Percentiles rank a stretch among this genome's conserved stretches.
These are phyloP conservation scores for Phytophthora rubi DNA, from an alignment of 352 stramenopile species.

Conservation along the genomic window DNA sequence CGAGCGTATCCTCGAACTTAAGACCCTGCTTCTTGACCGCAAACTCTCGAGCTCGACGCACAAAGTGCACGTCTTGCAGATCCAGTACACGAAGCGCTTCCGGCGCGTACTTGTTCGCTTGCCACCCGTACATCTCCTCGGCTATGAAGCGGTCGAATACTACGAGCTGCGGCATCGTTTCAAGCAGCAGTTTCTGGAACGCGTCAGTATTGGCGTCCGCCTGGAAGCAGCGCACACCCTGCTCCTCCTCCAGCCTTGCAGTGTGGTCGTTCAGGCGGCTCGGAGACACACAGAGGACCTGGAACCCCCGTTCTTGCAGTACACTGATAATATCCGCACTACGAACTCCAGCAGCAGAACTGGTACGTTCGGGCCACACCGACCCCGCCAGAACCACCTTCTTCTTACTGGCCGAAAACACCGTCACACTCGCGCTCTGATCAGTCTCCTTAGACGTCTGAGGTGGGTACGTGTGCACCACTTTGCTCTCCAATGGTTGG, in stretches of 20 bases:
- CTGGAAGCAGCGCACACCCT: slow-evolving; percentile 68
- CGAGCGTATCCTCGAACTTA: slow-evolving; percentile 44
- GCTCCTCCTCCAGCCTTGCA: slow-evolving; percentile 43
- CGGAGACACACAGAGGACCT: slow-evolving; percentile 80
- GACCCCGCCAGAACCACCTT: slow-evolving; percentile 73
- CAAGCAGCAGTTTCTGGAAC: slow-evolving; percentile 70
- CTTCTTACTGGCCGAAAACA: slow-evolving; percentile 66
- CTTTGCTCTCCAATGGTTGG: slow-evolving; percentile 67
- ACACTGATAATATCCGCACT: slow-evolving; percentile 80
- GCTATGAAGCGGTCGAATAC: slow-evolving; percentile 88
- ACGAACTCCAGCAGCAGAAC: slow-evolving; percentile 87
- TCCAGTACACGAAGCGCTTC: slow-evolving; percentile 89
- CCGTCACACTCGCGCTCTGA: slow-evolving; percentile 43
- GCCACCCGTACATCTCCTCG: slow-evolving; percentile 89
- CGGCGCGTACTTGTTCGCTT: slow-evolving; percentile 77
- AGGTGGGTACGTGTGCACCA: slow-evolving; percentile 17
- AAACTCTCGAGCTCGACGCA: slow-evolving; percentile 84
- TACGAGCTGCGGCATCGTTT: slow-evolving; percentile 66
- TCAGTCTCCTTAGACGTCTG: not conserved
- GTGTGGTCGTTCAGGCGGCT: slow-evolving; percentile 83
- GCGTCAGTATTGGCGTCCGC: slow-evolving; percentile 72
- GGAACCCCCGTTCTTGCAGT: slow-evolving; percentile 64
- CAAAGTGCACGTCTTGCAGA: slow-evolving; percentile 94
- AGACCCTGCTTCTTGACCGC: slow-evolving; percentile 69
- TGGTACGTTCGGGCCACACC: slow-evolving; percentile 89